Conservation (phyloP, 306 rosid species). For the Cicer judaicum region DNA sequence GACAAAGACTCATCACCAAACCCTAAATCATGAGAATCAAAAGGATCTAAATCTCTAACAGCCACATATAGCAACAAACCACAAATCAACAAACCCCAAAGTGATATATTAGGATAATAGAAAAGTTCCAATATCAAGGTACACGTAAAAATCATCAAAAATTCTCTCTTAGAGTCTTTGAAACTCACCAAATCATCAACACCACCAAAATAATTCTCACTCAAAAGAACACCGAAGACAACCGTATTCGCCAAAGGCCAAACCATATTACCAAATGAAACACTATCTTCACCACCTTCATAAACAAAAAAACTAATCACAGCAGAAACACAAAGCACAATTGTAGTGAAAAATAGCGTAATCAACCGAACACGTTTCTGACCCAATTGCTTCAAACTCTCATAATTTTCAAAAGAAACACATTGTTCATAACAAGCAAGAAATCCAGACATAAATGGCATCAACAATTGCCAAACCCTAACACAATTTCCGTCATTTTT, state of each 20-base stretch:
- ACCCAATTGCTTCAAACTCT: slow-evolving; percentile 70
- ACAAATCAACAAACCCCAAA: slow-evolving; percentile 85
- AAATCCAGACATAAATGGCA: slow-evolving; percentile 81
- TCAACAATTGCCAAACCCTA: slow-evolving; percentile 82
- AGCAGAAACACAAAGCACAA: slow-evolving; percentile 83
- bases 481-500: slow-evolving; percentile 51
- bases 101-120: slow-evolving; percentile 83
- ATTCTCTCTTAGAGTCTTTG: slow-evolving; percentile 73
- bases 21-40: slow-evolving; percentile 45
- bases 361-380: slow-evolving; percentile 64
- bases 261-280: slow-evolving; percentile 56
- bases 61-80: slow-evolving; percentile 76
- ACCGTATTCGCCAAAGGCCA: slow-evolving; percentile 91
- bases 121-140: slow-evolving; percentile 75
- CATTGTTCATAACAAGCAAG: slow-evolving; percentile 65
- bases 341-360: slow-evolving; percentile 73
- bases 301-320: slow-evolving; percentile 58
- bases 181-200: slow-evolving; percentile 57
- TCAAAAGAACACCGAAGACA: slow-evolving; percentile 82
- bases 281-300: slow-evolving; percentile 54
- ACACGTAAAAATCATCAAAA: slow-evolving; percentile 69
- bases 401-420: slow-evolving; percentile 56
- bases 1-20: slow-evolving; percentile 64
- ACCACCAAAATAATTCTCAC: slow-evolving; percentile 59
- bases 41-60: slow-evolving; percentile 81